Evolutionary conservation across 2,329 filamentous ascomycete genomes (phyloP).

Genomic region (Xylaria sp.): DNA sequence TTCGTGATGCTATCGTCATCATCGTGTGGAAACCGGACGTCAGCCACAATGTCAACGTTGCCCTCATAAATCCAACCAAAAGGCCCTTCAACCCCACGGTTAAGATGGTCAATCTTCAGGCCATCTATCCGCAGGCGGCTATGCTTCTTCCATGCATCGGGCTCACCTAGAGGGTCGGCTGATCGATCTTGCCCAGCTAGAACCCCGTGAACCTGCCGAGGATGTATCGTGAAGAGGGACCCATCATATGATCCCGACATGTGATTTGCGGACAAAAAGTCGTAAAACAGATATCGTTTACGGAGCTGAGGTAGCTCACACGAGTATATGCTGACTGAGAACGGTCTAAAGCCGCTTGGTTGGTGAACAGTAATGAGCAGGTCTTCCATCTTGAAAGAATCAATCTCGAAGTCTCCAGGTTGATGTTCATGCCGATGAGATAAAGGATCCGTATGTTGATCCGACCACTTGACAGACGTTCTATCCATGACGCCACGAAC

Average conservation of each 20-base stretch:
- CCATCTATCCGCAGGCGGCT: conserved; percentile 92
- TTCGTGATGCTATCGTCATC: conserved; percentile 89
- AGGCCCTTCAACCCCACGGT: conserved; percentile 89
- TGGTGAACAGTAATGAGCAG: conserved; percentile 92
- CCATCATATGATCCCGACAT: conserved; percentile 97
- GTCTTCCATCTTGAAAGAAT: conserved; percentile 96
- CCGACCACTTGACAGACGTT: conserved; percentile 79
- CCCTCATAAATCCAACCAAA: conserved; percentile 99
- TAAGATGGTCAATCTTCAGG: conserved; percentile 94
- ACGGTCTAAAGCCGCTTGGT: conserved; percentile 89
- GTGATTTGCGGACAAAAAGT: conserved; percentile 93
- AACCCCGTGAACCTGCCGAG: conserved; percentile 85
- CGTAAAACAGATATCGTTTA: conserved; percentile 98
- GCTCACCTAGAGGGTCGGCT: conserved; percentile 69
- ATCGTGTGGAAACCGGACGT: conserved; percentile 93
- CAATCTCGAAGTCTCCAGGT: conserved; percentile 95
- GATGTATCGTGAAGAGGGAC: conserved; percentile 96
- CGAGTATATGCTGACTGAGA: conserved; percentile 93
- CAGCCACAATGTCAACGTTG: conserved; percentile 94
- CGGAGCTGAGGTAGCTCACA: conserved; percentile 92
- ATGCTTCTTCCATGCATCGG: conserved; percentile 92
- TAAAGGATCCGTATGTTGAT: conserved; percentile 78
- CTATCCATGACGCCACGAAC: conserved; percentile 92
- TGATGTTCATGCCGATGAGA: conserved; percentile 88
- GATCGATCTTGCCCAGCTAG: conserved; percentile 70